Evolutionary conservation across 305 asterid genomes (phyloP), one percentile per base, ranked within the genome.

Genomic region (Monarda citriodora): DNA sequence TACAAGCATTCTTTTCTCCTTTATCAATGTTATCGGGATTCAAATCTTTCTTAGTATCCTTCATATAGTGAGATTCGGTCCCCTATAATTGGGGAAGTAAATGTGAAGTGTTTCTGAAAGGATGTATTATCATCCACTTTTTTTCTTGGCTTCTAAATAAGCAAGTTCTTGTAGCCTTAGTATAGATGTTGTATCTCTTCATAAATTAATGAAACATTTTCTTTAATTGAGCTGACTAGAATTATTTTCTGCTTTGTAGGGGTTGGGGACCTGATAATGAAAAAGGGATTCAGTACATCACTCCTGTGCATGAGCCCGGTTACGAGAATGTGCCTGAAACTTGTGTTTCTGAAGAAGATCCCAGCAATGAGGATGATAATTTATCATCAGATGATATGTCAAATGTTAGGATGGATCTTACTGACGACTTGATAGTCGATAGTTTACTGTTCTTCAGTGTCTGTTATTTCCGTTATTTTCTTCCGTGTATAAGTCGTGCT

Each of bases 341-440:
- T 58, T 64, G 69, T 55, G 69, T 67, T 58, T 58, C 53, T 21
- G 67, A 29, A 60, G 74, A 64, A 44, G 81, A 77, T 60, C 77
- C 70, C 64, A 75, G 69, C 51, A 63, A 58, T 25, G 74, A 67
- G 57, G 21, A 22, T 45, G 77, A 62, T 51, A 36, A 64, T 51
- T 51, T 68, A 41, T 58, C 53, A 41, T 38, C 37, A 41, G 87
- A 71, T 63, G 82, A 79, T 62, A 20, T 52, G 2, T 58, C 56
- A 22, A 88, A 77, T 66, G 76, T 80, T 65, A 78, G 78, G 55
- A 80, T 88, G 84, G 93, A 88, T 83, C 86, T 88, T 72, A 81
- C 91, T 12, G 91, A 84, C 65, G 96, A 91, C 82, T 80, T 88
- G n/a, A n/a, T n/a, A n/a, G n/a, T n/a, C n/a, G n/a, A n/a, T n/a